Base-by-base conservation (phyloP, 331 rosid genomes). In the Cydonia oblonga region DNA sequence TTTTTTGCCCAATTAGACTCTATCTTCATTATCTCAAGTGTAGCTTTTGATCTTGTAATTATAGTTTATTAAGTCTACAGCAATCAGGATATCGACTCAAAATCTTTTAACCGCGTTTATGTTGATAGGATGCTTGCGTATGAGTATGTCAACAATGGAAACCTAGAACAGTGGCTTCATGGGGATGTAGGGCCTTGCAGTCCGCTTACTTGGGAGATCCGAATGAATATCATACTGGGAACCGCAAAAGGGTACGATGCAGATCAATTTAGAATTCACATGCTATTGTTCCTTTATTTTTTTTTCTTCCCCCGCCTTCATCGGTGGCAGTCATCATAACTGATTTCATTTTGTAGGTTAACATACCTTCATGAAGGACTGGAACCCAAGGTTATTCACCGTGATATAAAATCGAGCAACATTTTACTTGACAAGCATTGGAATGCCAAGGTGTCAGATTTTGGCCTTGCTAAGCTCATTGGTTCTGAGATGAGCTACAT, bases 371-470 rank as follows among this genome's bases (percentile, higher is more conserved):
- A 91, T 4, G 97, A 91, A 79, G 97, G 97, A 70, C 76, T 91
- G 64, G 97, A 91, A 80, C 97, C 97, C 9, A 91, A 91, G 74
- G 97, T 91, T 74, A 90, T 91, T 81, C 97, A 91, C 64, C 91
- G 97, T 4, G 97, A 91, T 74, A 85, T 91, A 66, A 91, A 91
- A 78, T 87, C 97, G 5, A 89, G 96, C 86, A 91, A 91, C 80
- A 87, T 91, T 77, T 83, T 91, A 84, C 80, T 89, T 63, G 93
- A 80, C 85, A 89, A 80, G 84, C 96, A 82, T 64, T 91, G 97
- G 97, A 84, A 91, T 81, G 68, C 97, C 22, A 89, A 89, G 85
- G 92, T 91, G 28, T 91, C 97, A 52, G 97, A 91, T 19, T 91
- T 91, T 81, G 97, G 97, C 66, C 97, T 91, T 53, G 96, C 96